Evolutionary conservation across 306 rosid genomes (phyloP).

Genomic region (Prunus fruticosa): DNA sequence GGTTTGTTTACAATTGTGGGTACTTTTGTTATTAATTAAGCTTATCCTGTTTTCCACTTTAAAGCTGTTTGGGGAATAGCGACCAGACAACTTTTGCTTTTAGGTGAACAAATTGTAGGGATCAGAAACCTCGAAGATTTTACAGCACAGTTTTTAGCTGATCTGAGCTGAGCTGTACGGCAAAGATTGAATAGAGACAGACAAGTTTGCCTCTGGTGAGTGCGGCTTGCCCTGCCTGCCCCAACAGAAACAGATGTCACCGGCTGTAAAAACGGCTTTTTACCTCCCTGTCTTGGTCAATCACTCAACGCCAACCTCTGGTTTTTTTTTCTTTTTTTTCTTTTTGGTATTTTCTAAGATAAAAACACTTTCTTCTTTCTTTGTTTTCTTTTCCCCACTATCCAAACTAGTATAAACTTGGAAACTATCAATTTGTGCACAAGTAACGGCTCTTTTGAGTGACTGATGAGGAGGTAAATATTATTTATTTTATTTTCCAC

Average conservation of each 20-base stretch:
- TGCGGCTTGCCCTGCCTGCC: slow-evolving; percentile 20
- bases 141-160: background rate
- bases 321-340: background rate
- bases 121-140: slow-evolving; percentile 13
- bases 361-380: background rate
- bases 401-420: background rate
- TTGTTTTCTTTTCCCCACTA: background rate
- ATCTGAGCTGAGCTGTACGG: slow-evolving; percentile 13
- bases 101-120: slow-evolving; percentile 16
- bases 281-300: background rate
- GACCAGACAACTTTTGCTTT: background rate
- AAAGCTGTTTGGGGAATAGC: slow-evolving; percentile 9
- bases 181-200: background rate
- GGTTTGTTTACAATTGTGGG: too few relatives aligned
- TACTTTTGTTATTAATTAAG: background rate
- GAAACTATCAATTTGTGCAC: background rate
- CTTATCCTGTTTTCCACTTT: slow-evolving; percentile 11
- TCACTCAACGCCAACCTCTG: background rate
- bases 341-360: background rate
- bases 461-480: background rate
- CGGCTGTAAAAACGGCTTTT: slow-evolving; percentile 28
- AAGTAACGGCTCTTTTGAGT: background rate
- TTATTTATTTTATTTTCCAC: background rate
- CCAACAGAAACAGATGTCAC: background rate
- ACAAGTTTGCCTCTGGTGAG: slow-evolving; percentile 9